Base-by-base conservation (phyloP, 768 basidiomycete genomes). In the Basidioascus undulatus region DNA sequence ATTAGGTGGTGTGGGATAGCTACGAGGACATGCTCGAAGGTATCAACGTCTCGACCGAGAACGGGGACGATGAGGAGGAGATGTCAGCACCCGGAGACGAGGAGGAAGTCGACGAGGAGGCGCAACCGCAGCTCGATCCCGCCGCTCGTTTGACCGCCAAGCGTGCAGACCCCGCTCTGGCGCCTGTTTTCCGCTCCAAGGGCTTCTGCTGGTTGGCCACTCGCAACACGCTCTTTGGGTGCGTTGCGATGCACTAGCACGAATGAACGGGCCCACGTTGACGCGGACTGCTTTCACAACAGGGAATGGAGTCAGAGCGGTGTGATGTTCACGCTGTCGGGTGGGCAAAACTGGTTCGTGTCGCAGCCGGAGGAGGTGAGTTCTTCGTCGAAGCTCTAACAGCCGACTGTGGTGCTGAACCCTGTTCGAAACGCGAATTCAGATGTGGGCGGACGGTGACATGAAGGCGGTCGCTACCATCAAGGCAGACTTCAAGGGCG, bases 191-290 rank as follows among this genome's bases (percentile, higher is more conserved):
- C 9, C 49, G 58, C 15, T 52, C 50, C 6, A 57, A 58, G 43
- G 57, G 58, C 9, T 59, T 58, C 47, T 42, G 51, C 25, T 58
- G 58, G 58, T 36, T 58, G n/a, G 57, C 57, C 2, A 54, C 55
- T 0, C 43, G 58, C 5, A 56, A 56, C 0, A 32, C 39, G 7
- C 38, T 55, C 32, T 46, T 44, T 13, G 58, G 58, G 58, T 58
- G 36, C 56, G 57, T 57, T 49, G 45, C 1, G 57, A 59, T n/a
- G n/a, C n/a, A n/a, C n/a, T n/a, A 39, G 55, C 57, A 1, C 57
- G 55, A 18, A 49, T 52, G 33, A 19, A 19, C 19, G n/a, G 21
- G 5, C 3, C 11, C 11, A 13, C 11, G 8, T 26, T 28, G 12
- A 15, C 18, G 3, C 1, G 8, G 5, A 11, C 13, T 18, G 11